Base-by-base conservation (phyloP, 2,329 filamentous ascomycete species). In the Aspergillus proliferans region DNA sequence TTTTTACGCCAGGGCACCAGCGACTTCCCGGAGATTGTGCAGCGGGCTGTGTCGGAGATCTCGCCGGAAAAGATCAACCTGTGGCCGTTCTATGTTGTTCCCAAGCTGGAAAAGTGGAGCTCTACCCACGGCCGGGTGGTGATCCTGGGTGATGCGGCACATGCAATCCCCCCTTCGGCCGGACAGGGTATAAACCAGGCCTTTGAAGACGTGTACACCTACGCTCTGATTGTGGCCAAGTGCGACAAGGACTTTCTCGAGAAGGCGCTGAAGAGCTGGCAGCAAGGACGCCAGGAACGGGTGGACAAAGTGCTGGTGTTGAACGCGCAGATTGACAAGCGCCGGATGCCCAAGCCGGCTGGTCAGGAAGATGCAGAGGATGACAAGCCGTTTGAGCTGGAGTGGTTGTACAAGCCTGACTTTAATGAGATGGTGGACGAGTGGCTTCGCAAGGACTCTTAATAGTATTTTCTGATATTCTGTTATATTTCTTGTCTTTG, bases 101-200 rank as follows among this genome's bases (percentile, higher is more conserved):
- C 76, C 0, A 71, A 70, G 54, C 67, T 80, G 0, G 67, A 71
- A 1, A 61, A 57, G 0, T 80, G 77, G 76, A 56, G 58, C 0
- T 76, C 73, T 1, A 53, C 58, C 1, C 48, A 57, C 5, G 56
- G 62, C 0, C 61, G 69, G 0, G 71, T 77, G 4, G 58, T 77
- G 2, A 71, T 81, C 30, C 63, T 81, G 0, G 83, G 82, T 12
- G 82, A 86, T 57, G 81, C 82, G 0, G 83, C 82, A 0, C 82
- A 85, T 59, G 81, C 81, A 0, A 78, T 78, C 36, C 79, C 80
- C 0, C 82, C 82, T 0, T 77, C 81, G 36, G 77, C 82, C 39
- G 82, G 81, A 0, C 75, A 81, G 1, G 82, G 82, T 2, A 76
- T 78, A 0, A 79, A 78, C 1, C 74, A 83, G 57, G 79, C 76